Evolutionary conservation across 1,284 basidiomycete species (phyloP).

Genomic region (Pulveroboletus sp.): DNA sequence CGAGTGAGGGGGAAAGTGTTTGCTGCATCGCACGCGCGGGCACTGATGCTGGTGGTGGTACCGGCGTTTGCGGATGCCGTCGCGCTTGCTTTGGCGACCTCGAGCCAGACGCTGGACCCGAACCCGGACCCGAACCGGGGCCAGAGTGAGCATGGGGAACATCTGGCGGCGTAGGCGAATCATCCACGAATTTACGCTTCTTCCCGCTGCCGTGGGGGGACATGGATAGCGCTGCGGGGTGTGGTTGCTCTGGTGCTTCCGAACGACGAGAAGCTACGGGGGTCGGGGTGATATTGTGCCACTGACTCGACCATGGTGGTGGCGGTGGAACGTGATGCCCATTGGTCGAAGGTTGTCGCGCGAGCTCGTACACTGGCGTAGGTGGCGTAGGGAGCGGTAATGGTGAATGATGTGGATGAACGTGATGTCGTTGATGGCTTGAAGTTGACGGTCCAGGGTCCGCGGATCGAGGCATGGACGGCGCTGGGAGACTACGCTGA

Average conservation of each 20-base stretch:
- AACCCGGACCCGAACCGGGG: conserved; percentile 12
- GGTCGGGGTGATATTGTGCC: conserved; percentile 43
- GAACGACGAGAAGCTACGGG: conserved; percentile 25
- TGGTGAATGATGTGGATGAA: conserved; percentile 34
- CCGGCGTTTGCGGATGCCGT: conserved; percentile 37
- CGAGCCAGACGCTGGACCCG: conserved; percentile 23
- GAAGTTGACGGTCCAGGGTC: conserved; percentile 34
- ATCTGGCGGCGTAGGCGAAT: conserved; percentile 34
- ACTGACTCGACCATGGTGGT: conserved; percentile 65
- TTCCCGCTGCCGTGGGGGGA: conserved; percentile 39
- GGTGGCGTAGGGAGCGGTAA: conserved; percentile 39
- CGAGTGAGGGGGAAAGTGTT: conserved; percentile 45
- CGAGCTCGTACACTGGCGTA: conserved; percentile 37
- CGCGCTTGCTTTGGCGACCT: conserved; percentile 37
- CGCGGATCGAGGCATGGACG: conserved; percentile 28
- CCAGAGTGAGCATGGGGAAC: conserved; percentile 13
- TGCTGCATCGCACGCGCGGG: conserved; percentile 46
- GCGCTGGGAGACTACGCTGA: conserved; percentile 26
- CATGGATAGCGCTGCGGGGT: conserved; percentile 23
- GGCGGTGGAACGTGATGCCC: conserved; percentile 52
- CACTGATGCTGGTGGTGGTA: conserved; percentile 26
- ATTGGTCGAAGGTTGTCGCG: conserved; percentile 31
- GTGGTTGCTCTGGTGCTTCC: conserved; percentile 30
- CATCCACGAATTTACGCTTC: conserved; percentile 49
- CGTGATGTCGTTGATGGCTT: conserved; percentile 32